Evolutionary conservation across 2,329 filamentous ascomycete genomes (phyloP).

Genomic region (Conoideocrella luteorostrata): DNA sequence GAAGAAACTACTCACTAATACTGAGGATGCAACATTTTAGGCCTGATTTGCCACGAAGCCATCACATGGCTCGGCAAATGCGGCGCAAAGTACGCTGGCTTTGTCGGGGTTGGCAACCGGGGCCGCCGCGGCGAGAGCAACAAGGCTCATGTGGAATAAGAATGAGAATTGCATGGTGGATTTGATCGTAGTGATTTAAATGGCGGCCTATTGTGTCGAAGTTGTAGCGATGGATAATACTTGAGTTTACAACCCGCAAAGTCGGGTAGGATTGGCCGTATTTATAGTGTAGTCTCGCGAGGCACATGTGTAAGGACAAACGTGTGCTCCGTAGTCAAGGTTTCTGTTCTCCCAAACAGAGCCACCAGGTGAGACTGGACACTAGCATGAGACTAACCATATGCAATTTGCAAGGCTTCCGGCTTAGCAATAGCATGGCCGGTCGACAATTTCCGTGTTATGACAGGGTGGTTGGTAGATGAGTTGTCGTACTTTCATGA

Average conservation of each 20-base stretch:
- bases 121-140: not conserved
- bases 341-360: not conserved
- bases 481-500: too few species aligned
- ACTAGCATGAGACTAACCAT: not conserved
- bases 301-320: not conserved
- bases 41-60: not conserved
- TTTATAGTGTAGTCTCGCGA: not conserved
- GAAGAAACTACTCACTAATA: not conserved
- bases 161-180: not conserved
- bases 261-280: not conserved
- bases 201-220: not conserved
- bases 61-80: not conserved
- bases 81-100: not conserved
- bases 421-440: not conserved
- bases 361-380: not conserved
- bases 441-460: not conserved
- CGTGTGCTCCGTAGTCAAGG: not conserved
- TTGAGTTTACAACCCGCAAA: not conserved
- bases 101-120: not conserved
- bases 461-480: too few species aligned
- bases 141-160: not conserved
- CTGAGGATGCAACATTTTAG: not conserved
- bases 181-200: not conserved
- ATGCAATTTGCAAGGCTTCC: not conserved
- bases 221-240: not conserved